phyloP scores from a whole-genome alignment of 106 monocot genomes.

The Acorus calamus region DNA sequence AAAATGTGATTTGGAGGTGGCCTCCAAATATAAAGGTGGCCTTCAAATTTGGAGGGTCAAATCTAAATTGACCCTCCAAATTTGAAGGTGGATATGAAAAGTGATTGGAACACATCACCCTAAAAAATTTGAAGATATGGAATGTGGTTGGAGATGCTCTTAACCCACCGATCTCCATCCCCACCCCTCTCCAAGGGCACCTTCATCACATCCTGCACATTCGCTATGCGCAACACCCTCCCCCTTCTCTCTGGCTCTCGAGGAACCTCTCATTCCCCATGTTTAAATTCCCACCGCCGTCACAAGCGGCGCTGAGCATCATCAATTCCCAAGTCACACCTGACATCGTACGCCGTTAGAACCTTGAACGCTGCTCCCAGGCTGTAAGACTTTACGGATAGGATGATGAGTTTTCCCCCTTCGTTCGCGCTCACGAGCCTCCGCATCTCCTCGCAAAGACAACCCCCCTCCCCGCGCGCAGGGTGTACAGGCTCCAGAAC shows the following conservation, averaged over 20 bases:
- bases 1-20: too few species aligned
- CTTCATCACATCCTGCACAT: slow-evolving; percentile 47
- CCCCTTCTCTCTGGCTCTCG: slow-evolving; percentile 20
- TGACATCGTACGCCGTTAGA: slow-evolving; percentile 47
- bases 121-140: too few species aligned
- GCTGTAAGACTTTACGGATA: slow-evolving; percentile 67
- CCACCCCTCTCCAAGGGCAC: slow-evolving; percentile 35
- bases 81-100: too few species aligned
- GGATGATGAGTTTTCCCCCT: slow-evolving; percentile 24
- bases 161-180: neutral
- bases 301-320: too few species aligned
- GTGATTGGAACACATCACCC: too few species aligned
- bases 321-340: neutral
- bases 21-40: too few species aligned
- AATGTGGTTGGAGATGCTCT: too few species aligned
- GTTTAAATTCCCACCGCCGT: slow-evolving; percentile 37
- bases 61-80: too few species aligned
- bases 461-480: neutral
- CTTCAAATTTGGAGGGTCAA: too few species aligned
- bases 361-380: slow-evolving; percentile 57
- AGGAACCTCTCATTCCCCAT: slow-evolving; percentile 60
- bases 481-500: slow-evolving; percentile 56
- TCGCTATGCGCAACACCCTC: slow-evolving; percentile 55
- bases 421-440: slow-evolving; percentile 17
- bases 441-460: slow-evolving; percentile 36